Conservation (phyloP, 2,329 filamentous ascomycete species). For the Fusarium neocosmosporiellum region DNA sequence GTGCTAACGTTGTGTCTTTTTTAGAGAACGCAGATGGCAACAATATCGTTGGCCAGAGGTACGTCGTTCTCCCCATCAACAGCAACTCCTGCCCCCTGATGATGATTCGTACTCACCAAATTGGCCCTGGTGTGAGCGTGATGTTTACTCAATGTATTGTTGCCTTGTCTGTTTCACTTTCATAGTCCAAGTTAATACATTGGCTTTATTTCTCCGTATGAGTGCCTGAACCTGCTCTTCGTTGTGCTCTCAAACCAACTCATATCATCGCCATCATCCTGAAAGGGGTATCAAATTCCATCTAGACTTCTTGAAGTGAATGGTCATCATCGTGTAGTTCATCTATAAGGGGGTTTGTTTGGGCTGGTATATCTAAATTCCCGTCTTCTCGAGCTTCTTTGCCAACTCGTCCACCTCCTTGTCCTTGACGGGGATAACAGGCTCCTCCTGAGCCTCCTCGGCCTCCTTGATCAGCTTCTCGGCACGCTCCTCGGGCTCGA, state of each 20-base stretch:
- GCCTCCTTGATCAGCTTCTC: constrained; percentile 78
- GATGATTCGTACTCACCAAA: constrained; percentile 1
- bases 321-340: constrained; percentile 42
- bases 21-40: constrained; percentile 27
- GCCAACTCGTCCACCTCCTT: constrained; percentile 85
- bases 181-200: neutral
- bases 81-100: neutral
- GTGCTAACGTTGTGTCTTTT: constrained; percentile 36
- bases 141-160: neutral
- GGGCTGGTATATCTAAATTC: constrained; percentile 53
- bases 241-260: neutral
- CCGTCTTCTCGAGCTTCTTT: constrained; percentile 78
- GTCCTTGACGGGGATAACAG: constrained; percentile 76
- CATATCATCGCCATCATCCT: constrained; percentile 8
- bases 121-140: neutral
- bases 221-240: neutral
- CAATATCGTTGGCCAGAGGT: constrained; percentile 36
- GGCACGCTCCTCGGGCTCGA: constrained; percentile 70
- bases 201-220: neutral
- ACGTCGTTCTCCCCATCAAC: constrained; percentile 28
- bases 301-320: constrained; percentile 38
- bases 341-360: constrained; percentile 36
- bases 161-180: neutral
- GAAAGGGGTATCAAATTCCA: constrained; percentile 48
- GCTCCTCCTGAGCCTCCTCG: constrained; percentile 78